Base-by-base conservation (phyloP, 306 rosid genomes). In the Cyamopsis tetragonoloba region DNA sequence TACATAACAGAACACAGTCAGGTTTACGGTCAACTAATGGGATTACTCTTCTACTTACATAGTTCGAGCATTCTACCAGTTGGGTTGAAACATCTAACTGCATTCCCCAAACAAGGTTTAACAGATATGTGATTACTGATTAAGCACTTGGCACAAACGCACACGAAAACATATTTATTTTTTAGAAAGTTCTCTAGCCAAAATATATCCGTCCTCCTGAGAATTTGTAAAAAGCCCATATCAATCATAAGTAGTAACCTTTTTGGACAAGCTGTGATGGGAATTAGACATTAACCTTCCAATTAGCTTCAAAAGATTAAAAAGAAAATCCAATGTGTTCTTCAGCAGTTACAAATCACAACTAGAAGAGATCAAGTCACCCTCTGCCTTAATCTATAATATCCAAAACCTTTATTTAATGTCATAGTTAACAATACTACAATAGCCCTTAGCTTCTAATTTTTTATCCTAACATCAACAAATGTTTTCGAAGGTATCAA, bases 81-180 rank as follows among this genome's bases (percentile, higher is more conserved):
- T 54, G 53, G 55, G 23, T 55, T 39, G 72, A 55, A 48, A 47
- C 39, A 43, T 26, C 46, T 44, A 55, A 62, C 27, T 26, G 62
- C 68, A 77, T 35, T 22, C 37, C 42, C 55, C 68, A 61, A 44
- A 35, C 46, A 77, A 46, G 7, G 20, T 49, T 34, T 31, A 62
- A 18, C 11, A 22, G 19, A 61, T 35, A 44, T 2, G 10, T 17
- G 24, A 41, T 17, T 23, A 27, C 57, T 32, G 62, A 64, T 43
- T 10, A 66, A 44, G 53, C 62, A 69, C 11, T 50, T 10, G 43
- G 59, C 23, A 9, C 18, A 60, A 23, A 0, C 46, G 46, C 12
- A 47, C 0, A n/a, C 18, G 9, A 43, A 22, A 42, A 15, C 5
- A 13, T 23, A 41, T n/a, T 50, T 12, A 22, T 4, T 57, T n/a